Conservation (phyloP, 306 rosid species). For the Lathyrus aphaca region DNA sequence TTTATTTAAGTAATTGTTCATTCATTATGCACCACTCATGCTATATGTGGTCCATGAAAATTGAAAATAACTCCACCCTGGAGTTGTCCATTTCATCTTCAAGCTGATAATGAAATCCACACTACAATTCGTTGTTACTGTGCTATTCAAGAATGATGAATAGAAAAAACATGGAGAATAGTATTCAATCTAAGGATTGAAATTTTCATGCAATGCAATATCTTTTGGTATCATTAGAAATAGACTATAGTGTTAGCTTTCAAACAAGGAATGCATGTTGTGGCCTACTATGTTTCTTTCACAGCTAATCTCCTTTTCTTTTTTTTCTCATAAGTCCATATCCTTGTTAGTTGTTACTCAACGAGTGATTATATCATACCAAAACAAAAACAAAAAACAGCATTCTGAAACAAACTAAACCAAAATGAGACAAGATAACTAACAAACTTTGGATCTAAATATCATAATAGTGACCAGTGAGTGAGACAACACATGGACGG, state of each 20-base stretch:
- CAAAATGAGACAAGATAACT: not conserved
- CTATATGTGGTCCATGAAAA: conserved; percentile 46
- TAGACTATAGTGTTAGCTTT: conserved; percentile 23
- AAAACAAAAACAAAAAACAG: not conserved
- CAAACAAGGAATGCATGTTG: conserved; percentile 37
- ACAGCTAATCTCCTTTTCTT: conserved; percentile 6
- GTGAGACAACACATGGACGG: conserved; percentile 26
- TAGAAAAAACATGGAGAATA: conserved; percentile 29
- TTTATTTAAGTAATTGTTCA: not conserved
- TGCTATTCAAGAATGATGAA: conserved; percentile 18
- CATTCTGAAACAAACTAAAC: not conserved
- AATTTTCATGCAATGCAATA: conserved; percentile 32
- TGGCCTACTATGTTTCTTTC: conserved; percentile 15
- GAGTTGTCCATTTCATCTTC: conserved; percentile 28
- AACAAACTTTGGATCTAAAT: conserved; percentile 11
- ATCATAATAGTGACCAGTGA: not conserved
- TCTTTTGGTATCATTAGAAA: conserved; percentile 21
- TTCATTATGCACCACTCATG: conserved; percentile 31
- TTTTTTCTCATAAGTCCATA: not conserved
- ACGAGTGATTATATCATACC: not conserved
- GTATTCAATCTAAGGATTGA: conserved; percentile 27
- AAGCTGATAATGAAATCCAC: conserved; percentile 41
- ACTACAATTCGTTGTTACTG: conserved; percentile 23
- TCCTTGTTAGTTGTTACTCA: not conserved
- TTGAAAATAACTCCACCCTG: conserved; percentile 20